Conservation (phyloP, 78 protist species). For the Dictyostelium citrinum region DNA sequence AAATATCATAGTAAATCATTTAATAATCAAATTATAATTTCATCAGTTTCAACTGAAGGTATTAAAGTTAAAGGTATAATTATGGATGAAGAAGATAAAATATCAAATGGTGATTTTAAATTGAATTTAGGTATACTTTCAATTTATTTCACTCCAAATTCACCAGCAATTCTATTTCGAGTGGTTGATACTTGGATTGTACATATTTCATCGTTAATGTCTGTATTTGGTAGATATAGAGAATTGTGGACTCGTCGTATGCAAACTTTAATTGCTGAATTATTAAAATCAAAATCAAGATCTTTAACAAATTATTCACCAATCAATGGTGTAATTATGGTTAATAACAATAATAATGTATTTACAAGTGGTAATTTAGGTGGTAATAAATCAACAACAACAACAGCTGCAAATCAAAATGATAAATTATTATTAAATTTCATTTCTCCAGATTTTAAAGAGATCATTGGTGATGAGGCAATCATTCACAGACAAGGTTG, state of each 20-base stretch:
- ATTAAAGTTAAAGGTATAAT: constrained; percentile 21
- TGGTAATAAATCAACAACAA: not conserved
- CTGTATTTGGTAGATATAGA: constrained; percentile 46
- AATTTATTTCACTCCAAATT: constrained; percentile 29
- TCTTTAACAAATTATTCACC: constrained; percentile 1
- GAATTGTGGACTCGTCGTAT: constrained; percentile 63
- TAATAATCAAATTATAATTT: not conserved
- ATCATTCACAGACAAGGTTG: constrained; percentile 65
- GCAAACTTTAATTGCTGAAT: constrained; percentile 45
- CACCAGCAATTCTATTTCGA: constrained; percentile 50
- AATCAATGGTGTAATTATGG: not conserved
- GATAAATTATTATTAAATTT: constrained; percentile 10
- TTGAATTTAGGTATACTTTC: constrained; percentile 8
- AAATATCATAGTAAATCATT: constrained; percentile 46
- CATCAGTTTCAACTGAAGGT: constrained; percentile 18
- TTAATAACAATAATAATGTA: not conserved
- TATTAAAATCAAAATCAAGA: constrained; percentile 3
- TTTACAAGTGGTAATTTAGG: not conserved
- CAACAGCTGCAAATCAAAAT: not conserved
- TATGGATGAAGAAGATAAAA: not conserved
- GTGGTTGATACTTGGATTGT: constrained; percentile 59
- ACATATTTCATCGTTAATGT: not conserved
- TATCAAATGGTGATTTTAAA: constrained; percentile 7
- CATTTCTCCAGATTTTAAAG: constrained; percentile 73
- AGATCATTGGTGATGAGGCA: constrained; percentile 76